Evolutionary conservation across 805 yeast genomes (phyloP), one percentile per base, ranked within the genome.

Genomic region (Metschnikowia baotianmanensis): DNA sequence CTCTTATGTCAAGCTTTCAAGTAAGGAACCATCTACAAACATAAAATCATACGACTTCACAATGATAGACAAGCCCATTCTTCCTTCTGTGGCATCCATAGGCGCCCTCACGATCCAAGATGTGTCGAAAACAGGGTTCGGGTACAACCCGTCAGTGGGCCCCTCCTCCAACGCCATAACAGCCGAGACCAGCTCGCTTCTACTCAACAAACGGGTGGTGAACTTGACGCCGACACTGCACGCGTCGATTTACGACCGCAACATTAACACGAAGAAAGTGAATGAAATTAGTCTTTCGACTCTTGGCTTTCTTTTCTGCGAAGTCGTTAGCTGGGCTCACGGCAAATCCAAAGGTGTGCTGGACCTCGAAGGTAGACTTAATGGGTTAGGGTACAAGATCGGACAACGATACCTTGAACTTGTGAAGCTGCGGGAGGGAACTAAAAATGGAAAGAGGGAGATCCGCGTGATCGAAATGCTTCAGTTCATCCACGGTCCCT

Each of bases 321-420:
- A 84, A 49, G 74, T 83, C 29, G 81, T 87, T 9, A 79, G 79
- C 45, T 78, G 83, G 72, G 67, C 79, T 23, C 83, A 82, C 43
- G 65, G 69, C 34, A 71, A 76, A 37, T 77, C 86, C 6, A 77
- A 74, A 42, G 87, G 88, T 12, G 72, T 87, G 21, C 80, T 77
- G 43, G 90, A 86, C 50, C 57, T 70, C 28, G 76, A 70, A 42
- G 61, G 58, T 23, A 65, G 82, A 38, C 69, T 87, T 36, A 86
- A 83, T 57, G 77, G 80, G 9, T 63, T 85, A 31, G 96, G 96
- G 1, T 86, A 86, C 57, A 79, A 80, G 28, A 76, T 88, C 28
- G 96, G 96, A 2, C 76, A 78, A 41, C 76, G 86, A 47, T 71
- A 76, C 48, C 62, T 86, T 24, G 96, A 88, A 56, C 67, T 88